Percentiles rank a stretch among this genome's conserved stretches.
phyloP scores from a whole-genome alignment of 2,329 filamentous ascomycete genomes.

The Calonectria multiphialidica region DNA sequence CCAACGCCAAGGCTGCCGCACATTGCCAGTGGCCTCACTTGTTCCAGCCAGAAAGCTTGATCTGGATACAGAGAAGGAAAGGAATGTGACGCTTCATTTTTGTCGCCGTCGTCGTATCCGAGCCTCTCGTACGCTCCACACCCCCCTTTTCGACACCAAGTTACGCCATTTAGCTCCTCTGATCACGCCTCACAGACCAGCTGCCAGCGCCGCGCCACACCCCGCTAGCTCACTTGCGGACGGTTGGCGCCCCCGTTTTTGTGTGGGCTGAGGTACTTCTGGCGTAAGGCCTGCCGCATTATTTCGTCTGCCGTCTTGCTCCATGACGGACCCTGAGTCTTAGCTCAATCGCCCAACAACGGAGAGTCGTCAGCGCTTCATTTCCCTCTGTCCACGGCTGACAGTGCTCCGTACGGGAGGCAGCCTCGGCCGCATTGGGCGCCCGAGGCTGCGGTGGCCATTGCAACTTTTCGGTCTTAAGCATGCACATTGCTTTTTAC shows the following conservation, averaged over 20 bases:
- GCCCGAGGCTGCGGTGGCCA: constrained; percentile 29
- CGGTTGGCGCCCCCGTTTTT: constrained; percentile 23
- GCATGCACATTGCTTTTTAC: background rate
- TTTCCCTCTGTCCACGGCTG: constrained; percentile 41
- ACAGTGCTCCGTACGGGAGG: constrained; percentile 34
- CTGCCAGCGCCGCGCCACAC: constrained; percentile 34
- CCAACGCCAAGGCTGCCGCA: constrained; percentile 14
- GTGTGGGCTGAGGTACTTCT: constrained; percentile 40
- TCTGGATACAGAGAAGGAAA: constrained; percentile 17
- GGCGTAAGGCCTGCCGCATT: constrained; percentile 24
- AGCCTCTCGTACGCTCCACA: constrained; percentile 11
- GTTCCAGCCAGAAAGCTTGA: constrained; percentile 22
- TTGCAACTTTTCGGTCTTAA: constrained; percentile 4
- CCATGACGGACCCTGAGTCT: constrained; percentile 24
- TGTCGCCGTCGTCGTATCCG: constrained; percentile 15
- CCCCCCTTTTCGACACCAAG: constrained; percentile 13
- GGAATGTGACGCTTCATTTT: constrained; percentile 25
- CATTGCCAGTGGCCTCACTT: constrained; percentile 8
- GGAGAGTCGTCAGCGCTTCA: constrained; percentile 36
- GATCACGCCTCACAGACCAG: constrained; percentile 23
- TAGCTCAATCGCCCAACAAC: constrained; percentile 24
- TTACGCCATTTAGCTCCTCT: background rate
- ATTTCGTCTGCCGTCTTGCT: constrained; percentile 25
- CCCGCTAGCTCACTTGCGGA: constrained; percentile 26
- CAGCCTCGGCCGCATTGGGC: constrained; percentile 37